phyloP scores from a whole-genome alignment of 2,329 filamentous ascomycete species.

The Chaetothyriales sp. region DNA sequence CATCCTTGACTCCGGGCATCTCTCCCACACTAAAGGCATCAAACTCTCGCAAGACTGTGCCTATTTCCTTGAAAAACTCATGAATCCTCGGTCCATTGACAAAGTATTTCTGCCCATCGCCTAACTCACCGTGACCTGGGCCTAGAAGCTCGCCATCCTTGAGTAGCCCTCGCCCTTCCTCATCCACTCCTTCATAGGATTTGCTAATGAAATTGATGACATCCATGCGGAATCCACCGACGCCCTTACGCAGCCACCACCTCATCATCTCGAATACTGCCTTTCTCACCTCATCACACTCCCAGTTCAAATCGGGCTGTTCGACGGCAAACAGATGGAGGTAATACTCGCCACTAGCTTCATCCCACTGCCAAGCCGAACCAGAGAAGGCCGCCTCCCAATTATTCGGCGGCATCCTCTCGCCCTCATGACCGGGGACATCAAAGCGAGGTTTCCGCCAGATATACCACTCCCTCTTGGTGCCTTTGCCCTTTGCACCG shows the following conservation, averaged over 20 bases:
- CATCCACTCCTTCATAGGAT: conserved; percentile 40
- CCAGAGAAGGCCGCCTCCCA: conserved; percentile 38
- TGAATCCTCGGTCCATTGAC: conserved; percentile 56
- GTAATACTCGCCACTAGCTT: conserved; percentile 55
- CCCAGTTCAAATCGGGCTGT: conserved; percentile 70
- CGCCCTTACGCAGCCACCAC: conserved; percentile 60
- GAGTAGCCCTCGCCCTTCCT: conserved; percentile 36
- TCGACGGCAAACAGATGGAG: conserved; percentile 56
- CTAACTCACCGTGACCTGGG: conserved; percentile 21
- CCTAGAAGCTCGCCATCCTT: conserved; percentile 25
- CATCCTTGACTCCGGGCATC: conserved; percentile 49
- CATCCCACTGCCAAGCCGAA: conserved; percentile 45
- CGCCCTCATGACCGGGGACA: conserved; percentile 29
- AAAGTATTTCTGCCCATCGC: conserved; percentile 42
- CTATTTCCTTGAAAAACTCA: conserved; percentile 53
- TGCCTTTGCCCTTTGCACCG: conserved; percentile 27
- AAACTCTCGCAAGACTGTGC: conserved; percentile 43
- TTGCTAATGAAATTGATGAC: conserved; percentile 56
- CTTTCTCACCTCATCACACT: conserved; percentile 47
- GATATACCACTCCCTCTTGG: conserved; percentile 54
- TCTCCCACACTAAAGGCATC: conserved; percentile 60
- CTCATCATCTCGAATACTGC: conserved; percentile 56
- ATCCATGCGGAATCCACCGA: conserved; percentile 56
- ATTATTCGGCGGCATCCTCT: conserved; percentile 56
- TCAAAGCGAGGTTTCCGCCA: conserved; percentile 35